Evolutionary conservation across 805 yeast species (phyloP), one percentile per base, ranked within the genome.

Genomic region (Suhomyces sp.): DNA sequence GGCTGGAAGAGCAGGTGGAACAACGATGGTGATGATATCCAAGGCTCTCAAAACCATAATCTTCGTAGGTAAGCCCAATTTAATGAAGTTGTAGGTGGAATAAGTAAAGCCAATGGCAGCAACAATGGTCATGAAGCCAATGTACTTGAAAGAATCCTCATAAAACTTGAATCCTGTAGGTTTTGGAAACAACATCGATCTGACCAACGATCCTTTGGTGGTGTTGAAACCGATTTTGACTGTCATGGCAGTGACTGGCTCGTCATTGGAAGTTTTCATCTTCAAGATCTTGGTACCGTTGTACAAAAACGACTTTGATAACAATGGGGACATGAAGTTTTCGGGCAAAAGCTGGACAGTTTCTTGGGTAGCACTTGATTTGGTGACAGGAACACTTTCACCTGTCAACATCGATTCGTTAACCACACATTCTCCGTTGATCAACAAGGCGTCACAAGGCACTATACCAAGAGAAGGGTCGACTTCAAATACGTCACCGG

Each of bases 321-420:
- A 73, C n/a, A 75, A 70, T 12, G 86, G 78, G 7, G 89, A 79
- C 12, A 88, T 82, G 55, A 85, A 83, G 59, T 84, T 86, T n/a
- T 76, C 76, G 2, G 83, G 74, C 47, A 89, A 67, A 19, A 74
- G 73, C n/a, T 70, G 70, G 40, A 90, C 80, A 0, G 85, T 77
- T 7, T 85, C 91, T 13, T 80, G 77, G 1, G 78, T 71, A 1
- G 94, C 90, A 1, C 88, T 80, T 9, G 76, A 56, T 67, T 94
- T 94, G 0, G 97, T 83, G 2, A 94, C 97, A 0, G 99, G 99
- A 1, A 94, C 97, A 49, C 97, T 90, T 68, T 94, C 99, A 40
- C 99, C 99, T 0, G 99, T 94, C 19, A 94, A 78, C 97, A 94
- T 94, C 5, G 97, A 88, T 66, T 94, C 99, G 68, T 94, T 94